Evolutionary conservation across 2,329 filamentous ascomycete species (phyloP).

Genomic region (Talaromyces sp.): DNA sequence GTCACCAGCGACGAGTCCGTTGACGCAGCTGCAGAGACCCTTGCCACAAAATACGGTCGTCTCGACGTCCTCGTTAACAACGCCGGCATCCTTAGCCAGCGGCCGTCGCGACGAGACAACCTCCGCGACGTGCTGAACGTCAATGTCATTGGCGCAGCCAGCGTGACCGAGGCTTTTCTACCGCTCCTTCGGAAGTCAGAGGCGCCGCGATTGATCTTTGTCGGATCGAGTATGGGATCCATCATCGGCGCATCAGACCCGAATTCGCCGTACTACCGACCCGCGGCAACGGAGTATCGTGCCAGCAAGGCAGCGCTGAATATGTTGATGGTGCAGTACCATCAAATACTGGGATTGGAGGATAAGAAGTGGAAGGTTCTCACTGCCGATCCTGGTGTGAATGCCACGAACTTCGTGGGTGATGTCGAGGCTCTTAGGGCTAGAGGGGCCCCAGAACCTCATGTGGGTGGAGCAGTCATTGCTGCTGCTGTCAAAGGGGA

Average conservation of each 20-base stretch:
- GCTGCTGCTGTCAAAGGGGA: constrained; percentile 41
- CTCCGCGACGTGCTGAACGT: constrained; percentile 34
- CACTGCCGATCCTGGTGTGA: constrained; percentile 44
- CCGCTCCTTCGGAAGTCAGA: constrained; percentile 29
- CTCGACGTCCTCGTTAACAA: constrained; percentile 30
- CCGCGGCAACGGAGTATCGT: constrained; percentile 36
- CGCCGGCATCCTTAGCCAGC: constrained; percentile 21
- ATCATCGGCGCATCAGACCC: constrained; percentile 29
- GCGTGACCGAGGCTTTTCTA: constrained; percentile 36
- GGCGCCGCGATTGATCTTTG: constrained; percentile 40
- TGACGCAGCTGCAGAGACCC: constrained; percentile 55
- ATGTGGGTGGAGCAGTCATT: constrained; percentile 38
- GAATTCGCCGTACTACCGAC: constrained; percentile 24
- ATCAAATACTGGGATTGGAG: constrained; percentile 32
- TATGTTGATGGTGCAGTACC: constrained; percentile 49
- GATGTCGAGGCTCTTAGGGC: constrained; percentile 19
- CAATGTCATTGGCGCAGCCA: constrained; percentile 40
- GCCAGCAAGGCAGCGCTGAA: constrained; percentile 45
- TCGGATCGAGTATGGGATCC: constrained; percentile 37
- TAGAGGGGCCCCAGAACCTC: constrained; percentile 20
- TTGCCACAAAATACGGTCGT: constrained; percentile 51
- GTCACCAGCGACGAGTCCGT: constrained; percentile 50
- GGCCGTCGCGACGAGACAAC: constrained; percentile 23
- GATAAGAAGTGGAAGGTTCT: constrained; percentile 47
- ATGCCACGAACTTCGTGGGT: constrained; percentile 37